Evolutionary conservation across 768 basidiomycete species (phyloP), one percentile per base, ranked within the genome.

Genomic region (Naganishia vaughanmartiniae): DNA sequence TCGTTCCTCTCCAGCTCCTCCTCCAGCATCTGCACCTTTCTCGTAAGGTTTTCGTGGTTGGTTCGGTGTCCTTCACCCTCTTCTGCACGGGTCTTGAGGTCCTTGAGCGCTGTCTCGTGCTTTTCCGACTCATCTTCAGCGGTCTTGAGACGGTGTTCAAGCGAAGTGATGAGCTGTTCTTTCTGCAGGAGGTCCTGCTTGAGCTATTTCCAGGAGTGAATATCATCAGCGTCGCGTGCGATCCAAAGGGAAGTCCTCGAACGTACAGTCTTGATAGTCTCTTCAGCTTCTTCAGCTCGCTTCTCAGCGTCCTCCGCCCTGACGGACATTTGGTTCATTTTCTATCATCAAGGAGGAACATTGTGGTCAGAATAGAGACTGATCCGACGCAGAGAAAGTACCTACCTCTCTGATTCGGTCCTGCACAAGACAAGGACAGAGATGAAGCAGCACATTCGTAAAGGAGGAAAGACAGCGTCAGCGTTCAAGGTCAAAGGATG

Each of bases 1-100:
- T 99, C 96, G 12, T 95, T 89, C 45, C 87, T 86, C 77, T 98
- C 96, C 3, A 99, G 86, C 83, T 99, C 95, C 78, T 95, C 93
- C 83, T 98, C 95, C 46, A 98, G 84, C 14, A 98, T 84, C 75
- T 90, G 87, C 33, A 98, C 87, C 85, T 98, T 99, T 73, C 95
- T 85, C 36, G 78, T 73, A 69, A 97, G 84, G 56, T 84, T 85
- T 72, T 96, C 94, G 72, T 86, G 90, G 28, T 87, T 87, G 26
- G 85, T 85, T 83, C 87, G 89, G 77, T 86, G 87, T 14, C 82
- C 80, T 75, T 92, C 91, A 58, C 87, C 86, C 36, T 92, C 92
- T 19, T 84, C 86, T 45, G 85, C 85, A 26, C 84, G 84, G 28
- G 79, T 72, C 84, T 97, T 96, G 72, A 85, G 83, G 10, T 89